These are phyloP conservation scores for Sclerotinia glacialis DNA, from an alignment of 2,329 filamentous ascomycete species.

Conservation along the genomic window DNA sequence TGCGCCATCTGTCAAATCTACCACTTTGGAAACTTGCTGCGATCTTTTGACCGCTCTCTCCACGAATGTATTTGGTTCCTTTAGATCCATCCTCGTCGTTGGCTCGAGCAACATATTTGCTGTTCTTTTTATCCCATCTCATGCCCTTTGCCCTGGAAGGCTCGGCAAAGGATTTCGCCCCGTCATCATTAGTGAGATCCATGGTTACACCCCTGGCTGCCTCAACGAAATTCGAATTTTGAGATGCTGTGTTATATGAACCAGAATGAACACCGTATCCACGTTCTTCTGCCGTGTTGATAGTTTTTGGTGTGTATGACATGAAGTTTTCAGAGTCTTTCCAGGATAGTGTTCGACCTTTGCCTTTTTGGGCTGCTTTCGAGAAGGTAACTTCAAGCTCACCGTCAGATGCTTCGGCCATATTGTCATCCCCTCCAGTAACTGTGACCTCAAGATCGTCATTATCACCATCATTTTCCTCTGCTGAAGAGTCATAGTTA, in stretches of 20 bases:
- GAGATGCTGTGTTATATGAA: slow-evolving; percentile 49
- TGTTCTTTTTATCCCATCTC: slow-evolving; percentile 96
- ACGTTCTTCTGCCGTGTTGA: slow-evolving; percentile 81
- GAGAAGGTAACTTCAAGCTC: slow-evolving; percentile 71
- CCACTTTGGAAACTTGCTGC: slow-evolving; percentile 90
- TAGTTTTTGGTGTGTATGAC: slow-evolving; percentile 82
- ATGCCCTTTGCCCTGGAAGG: slow-evolving; percentile 69
- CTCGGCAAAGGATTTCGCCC: slow-evolving; percentile 73
- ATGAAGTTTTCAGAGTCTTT: slow-evolving; percentile 92
- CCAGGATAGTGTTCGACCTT: slow-evolving; percentile 61
- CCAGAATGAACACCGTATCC: slow-evolving; percentile 92
- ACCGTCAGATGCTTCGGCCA: slow-evolving; percentile 58
- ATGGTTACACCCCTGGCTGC: slow-evolving; percentile 85
- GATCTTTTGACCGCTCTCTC: slow-evolving; percentile 94
- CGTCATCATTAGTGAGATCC: slow-evolving; percentile 90
- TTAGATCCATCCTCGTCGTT: slow-evolving; percentile 95
- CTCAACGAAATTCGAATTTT: slow-evolving; percentile 73
- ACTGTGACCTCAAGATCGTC: slow-evolving; percentile 41
- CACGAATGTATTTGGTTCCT: slow-evolving; percentile 68
- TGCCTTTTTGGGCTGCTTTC: slow-evolving; percentile 52
- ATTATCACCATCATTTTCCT: slow-evolving; percentile 41
- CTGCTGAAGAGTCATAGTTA: slow-evolving; percentile 37
- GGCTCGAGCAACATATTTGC: slow-evolving; percentile 86
- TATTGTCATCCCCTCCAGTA: slow-evolving; percentile 43
- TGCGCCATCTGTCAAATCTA: slow-evolving; percentile 89